Evolutionary conservation across 1,139 yeast species (phyloP).

Genomic region (Taphrina betulina): DNA sequence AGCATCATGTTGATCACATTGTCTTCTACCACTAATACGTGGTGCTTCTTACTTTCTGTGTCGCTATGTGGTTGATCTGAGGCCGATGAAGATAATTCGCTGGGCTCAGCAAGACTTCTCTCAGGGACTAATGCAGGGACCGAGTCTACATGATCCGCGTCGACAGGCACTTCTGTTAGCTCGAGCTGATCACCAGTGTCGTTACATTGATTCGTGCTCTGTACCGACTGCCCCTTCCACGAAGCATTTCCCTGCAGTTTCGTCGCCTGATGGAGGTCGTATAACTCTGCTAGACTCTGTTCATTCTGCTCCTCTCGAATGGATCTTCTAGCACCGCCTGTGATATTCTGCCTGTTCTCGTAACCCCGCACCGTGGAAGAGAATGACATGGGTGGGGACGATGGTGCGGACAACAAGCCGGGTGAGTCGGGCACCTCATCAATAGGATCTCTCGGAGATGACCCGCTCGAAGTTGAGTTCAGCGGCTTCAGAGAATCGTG

Average conservation of each 20-base stretch:
- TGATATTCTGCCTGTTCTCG: neutral
- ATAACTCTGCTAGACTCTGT: slow-evolving; percentile 11
- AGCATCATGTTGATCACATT: slow-evolving; percentile 27
- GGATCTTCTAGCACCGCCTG: slow-evolving; percentile 10
- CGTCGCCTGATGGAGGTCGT: neutral
- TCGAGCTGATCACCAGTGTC: too few species aligned
- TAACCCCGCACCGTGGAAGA: neutral
- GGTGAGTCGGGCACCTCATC: neutral
- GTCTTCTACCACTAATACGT: slow-evolving; percentile 26
- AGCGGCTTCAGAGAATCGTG: too few species aligned
- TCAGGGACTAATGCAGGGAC: too few species aligned
- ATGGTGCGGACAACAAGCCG: neutral
- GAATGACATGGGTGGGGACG: neutral
- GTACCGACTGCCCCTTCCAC: neutral
- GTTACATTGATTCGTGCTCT: neutral
- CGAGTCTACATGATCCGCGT: too few species aligned
- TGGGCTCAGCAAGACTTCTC: neutral
- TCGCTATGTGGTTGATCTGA: too few species aligned
- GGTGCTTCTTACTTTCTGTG: too few species aligned
- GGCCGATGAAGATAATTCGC: neutral
- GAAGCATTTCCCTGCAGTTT: neutral
- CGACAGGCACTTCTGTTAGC: too few species aligned
- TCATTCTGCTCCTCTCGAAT: slow-evolving; percentile 9
- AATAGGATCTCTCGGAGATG: neutral
- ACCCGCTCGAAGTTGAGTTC: neutral